Evolutionary conservation across 768 basidiomycete genomes (phyloP).

Genomic region (Mycena haematopus): DNA sequence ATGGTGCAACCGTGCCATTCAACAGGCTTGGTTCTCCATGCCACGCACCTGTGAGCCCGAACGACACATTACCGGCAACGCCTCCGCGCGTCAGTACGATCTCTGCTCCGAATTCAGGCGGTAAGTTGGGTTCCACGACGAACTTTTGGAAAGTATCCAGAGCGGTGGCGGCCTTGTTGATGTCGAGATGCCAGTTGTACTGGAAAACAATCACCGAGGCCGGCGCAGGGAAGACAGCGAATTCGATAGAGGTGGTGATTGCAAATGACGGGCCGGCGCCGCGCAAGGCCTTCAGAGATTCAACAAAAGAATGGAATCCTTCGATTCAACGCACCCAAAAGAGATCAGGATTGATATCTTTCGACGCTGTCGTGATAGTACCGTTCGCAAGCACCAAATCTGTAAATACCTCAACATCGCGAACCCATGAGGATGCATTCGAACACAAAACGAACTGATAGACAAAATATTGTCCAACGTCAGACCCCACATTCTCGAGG

Average conservation of each 20-base stretch:
- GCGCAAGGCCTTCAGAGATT: slow-evolving; percentile 42
- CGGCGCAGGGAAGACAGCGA: slow-evolving; percentile 45
- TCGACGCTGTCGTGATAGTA: slow-evolving; percentile 44
- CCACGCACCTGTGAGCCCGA: slow-evolving; percentile 47
- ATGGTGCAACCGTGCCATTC: slow-evolving; percentile 41
- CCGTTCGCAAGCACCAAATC: slow-evolving; percentile 44
- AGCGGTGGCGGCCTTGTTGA: slow-evolving; percentile 38
- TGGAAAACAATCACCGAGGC: slow-evolving; percentile 45
- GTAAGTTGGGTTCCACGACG: slow-evolving; percentile 37
- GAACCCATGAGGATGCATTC: too few species aligned
- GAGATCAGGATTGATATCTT: slow-evolving; percentile 48
- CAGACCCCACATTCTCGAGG: slow-evolving; percentile 45
- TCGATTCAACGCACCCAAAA: slow-evolving; percentile 51
- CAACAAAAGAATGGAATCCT: not conserved
- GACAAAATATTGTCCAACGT: slow-evolving; percentile 41
- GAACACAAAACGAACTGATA: slow-evolving; percentile 25
- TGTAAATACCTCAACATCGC: not conserved
- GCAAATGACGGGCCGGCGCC: slow-evolving; percentile 49
- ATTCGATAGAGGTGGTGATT: slow-evolving; percentile 45
- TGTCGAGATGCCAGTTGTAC: slow-evolving; percentile 45
- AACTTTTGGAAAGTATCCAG: slow-evolving; percentile 44
- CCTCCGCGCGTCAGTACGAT: slow-evolving; percentile 41
- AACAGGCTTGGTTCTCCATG: slow-evolving; percentile 42
- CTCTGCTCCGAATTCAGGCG: slow-evolving; percentile 43
- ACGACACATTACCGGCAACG: slow-evolving; percentile 40